A percentile compares a stretch with the other conserved stretches of the same genome.
Conservation (phyloP, 1,284 basidiomycete species). For the Cystobasidium pallidum region DNA sequence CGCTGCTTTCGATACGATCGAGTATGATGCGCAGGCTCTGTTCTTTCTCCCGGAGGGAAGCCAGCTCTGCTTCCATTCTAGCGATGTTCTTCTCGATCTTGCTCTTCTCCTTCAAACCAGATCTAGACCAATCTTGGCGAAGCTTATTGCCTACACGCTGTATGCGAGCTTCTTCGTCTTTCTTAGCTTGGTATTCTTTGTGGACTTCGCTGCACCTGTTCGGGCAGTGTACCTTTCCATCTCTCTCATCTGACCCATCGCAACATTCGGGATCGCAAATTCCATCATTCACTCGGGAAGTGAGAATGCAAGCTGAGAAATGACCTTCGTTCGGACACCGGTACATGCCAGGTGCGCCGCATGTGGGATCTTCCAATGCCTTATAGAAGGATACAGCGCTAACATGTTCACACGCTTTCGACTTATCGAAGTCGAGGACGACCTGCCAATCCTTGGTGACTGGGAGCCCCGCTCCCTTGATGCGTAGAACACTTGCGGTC, state of each 20-base stretch:
- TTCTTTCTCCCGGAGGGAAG: constrained; percentile 63
- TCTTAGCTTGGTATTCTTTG: constrained; percentile 67
- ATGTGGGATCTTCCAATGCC: constrained; percentile 46
- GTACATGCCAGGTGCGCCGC: constrained; percentile 60
- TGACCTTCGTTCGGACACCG: constrained; percentile 90
- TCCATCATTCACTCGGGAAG: constrained; percentile 89
- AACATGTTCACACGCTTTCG: constrained; percentile 31
- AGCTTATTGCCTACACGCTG: constrained; percentile 79
- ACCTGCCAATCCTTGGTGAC: constrained; percentile 50
- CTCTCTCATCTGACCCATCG: constrained; percentile 91
- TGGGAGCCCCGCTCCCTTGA: constrained; percentile 47
- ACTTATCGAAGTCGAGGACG: constrained; percentile 46
- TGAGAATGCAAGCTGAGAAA: constrained; percentile 74
- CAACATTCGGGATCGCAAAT: constrained; percentile 94
- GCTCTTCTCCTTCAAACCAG: constrained; percentile 82
- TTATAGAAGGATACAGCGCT: constrained; percentile 46
- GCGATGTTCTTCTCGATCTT: constrained; percentile 69
- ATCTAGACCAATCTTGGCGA: constrained; percentile 80
- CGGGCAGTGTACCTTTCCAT: constrained; percentile 69
- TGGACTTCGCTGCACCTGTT: constrained; percentile 80
- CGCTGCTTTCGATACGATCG: constrained; percentile 50
- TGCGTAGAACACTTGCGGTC: constrained; percentile 46
- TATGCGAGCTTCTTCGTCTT: constrained; percentile 72
- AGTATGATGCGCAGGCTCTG: constrained; percentile 63
- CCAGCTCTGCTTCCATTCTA: constrained; percentile 60